Evolutionary conservation across 164 flowering plant genomes (phyloP).

Genomic region (Chimonanthus salicifolius): DNA sequence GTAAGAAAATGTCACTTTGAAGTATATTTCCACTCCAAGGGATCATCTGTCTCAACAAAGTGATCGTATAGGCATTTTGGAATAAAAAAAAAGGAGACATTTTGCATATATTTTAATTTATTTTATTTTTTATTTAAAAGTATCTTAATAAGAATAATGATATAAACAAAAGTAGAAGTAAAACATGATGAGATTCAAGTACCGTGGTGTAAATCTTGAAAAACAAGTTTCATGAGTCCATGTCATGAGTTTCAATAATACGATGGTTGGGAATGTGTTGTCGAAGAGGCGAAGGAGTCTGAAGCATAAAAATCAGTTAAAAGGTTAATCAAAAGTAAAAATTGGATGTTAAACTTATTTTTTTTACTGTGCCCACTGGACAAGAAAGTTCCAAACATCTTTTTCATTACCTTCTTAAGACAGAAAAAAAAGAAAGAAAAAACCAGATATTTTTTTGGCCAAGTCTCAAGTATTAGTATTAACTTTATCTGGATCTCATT

Average conservation of each 20-base stretch:
- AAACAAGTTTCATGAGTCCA: no score
- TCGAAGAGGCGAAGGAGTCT: background rate
- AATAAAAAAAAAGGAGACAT: no score
- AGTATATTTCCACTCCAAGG: no score
- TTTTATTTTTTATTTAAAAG: no score
- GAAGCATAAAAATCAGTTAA: background rate
- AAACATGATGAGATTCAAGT: no score
- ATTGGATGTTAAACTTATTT: background rate
- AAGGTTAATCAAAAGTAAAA: background rate
- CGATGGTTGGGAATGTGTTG: background rate
- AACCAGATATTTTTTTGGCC: conserved; percentile 1
- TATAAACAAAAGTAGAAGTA: no score
- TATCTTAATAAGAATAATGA: background rate
- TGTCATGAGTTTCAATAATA: background rate
- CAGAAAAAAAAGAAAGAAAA: background rate
- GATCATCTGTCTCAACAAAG: no score
- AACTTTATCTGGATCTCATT: conserved; percentile 3
- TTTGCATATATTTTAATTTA: no score
- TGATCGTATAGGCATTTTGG: no score
- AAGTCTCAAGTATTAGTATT: conserved; percentile 1
- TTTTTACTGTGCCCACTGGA: background rate
- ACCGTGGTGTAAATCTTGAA: no score
- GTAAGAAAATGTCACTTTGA: no score
- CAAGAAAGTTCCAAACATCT: background rate
- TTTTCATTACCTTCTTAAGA: background rate